These are phyloP conservation scores for Trichoderma cornu-damae DNA, from an alignment of 2,329 filamentous ascomycete genomes.

Conservation along the genomic window DNA sequence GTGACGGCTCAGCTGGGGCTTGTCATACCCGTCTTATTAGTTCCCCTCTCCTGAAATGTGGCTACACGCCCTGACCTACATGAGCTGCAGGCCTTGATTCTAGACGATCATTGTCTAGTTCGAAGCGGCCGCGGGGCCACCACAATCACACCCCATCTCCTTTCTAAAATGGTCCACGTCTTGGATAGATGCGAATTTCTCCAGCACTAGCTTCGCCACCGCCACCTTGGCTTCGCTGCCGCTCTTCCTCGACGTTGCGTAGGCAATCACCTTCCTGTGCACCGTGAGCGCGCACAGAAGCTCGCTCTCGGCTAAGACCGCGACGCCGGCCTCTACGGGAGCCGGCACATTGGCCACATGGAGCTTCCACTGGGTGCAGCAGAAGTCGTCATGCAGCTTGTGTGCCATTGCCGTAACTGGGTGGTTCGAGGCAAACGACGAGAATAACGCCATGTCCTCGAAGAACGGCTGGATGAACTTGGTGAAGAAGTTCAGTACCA, in stretches of 20 bases:
- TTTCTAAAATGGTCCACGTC: constrained; percentile 4
- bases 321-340: constrained; percentile 38
- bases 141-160: constrained; percentile 17
- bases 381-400: constrained; percentile 58
- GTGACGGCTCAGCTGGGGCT: background rate
- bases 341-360: constrained; percentile 43
- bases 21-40: background rate
- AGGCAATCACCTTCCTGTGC: constrained; percentile 63
- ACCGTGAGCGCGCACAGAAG: constrained; percentile 71
- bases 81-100: background rate
- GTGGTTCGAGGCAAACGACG: constrained; percentile 80
- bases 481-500: constrained; percentile 75
- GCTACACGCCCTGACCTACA: background rate
- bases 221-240: constrained; percentile 67
- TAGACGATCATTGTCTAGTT: background rate
- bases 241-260: constrained; percentile 53
- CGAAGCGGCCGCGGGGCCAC: background rate
- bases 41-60: background rate
- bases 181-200: constrained; percentile 5
- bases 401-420: constrained; percentile 70
- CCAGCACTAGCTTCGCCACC: constrained; percentile 47
- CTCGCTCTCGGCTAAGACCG: constrained; percentile 40
- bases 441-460: constrained; percentile 78
- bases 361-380: constrained; percentile 57
- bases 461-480: constrained; percentile 72